phyloP scores from a whole-genome alignment of 202 grass and related monocot genomes.

The Schoenoplectus triqueter region DNA sequence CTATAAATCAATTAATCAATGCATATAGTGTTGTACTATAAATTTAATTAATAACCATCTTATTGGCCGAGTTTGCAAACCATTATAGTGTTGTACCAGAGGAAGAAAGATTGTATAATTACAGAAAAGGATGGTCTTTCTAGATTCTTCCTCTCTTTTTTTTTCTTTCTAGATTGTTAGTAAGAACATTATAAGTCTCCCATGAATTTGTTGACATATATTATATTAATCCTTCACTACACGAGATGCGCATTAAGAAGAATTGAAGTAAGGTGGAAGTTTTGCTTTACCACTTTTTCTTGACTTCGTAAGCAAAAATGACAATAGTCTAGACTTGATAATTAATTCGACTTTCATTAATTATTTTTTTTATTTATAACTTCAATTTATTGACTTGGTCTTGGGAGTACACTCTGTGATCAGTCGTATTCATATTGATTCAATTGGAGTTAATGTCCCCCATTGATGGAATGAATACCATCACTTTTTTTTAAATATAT shows the following conservation, averaged over 20 bases:
- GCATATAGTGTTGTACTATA: too few species aligned
- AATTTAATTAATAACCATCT: too few species aligned
- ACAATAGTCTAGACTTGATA: not conserved
- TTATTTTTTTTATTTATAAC: not conserved
- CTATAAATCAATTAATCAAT: too few species aligned
- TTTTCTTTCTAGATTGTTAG: not conserved
- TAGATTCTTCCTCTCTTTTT: not conserved
- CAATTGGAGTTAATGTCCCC: too few species aligned
- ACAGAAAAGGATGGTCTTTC: not conserved
- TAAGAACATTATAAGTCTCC: not conserved
- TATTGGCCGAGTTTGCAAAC: too few species aligned
- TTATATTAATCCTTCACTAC: not conserved
- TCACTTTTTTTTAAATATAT: not conserved
- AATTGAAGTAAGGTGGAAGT: not conserved
- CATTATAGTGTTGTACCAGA: not conserved
- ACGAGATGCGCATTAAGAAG: not conserved
- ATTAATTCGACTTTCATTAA: not conserved
- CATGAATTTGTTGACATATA: conserved; percentile 3
- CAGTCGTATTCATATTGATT: not conserved
- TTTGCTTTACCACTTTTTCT: conserved; percentile 19
- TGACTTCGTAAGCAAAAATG: conserved; percentile 9
- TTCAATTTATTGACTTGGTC: not conserved
- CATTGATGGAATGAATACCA: not conserved
- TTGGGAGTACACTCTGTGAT: not conserved
- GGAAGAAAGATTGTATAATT: not conserved